Base-by-base conservation (phyloP, 352 stramenopile species). In the Pythium phragmitis region DNA sequence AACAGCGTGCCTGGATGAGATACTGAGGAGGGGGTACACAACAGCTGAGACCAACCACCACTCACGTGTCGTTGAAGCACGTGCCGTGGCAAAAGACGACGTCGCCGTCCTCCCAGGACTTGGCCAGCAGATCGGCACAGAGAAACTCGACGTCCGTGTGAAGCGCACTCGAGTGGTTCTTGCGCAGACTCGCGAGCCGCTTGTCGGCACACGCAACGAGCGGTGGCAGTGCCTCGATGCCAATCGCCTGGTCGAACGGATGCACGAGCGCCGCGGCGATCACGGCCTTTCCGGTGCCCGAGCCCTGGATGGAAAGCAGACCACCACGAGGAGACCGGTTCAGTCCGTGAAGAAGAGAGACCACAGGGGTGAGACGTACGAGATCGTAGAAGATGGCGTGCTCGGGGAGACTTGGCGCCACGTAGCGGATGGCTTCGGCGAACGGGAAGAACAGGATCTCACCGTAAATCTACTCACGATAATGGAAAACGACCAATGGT, bases 381-480 rank as follows among this genome's bases (percentile, higher is more conserved):
- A 95, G 67, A 58, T 95, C 87, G 58, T 94, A 95, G 61, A 95
- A 94, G 56, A 93, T 75, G 11, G 82, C 60, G 56, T 91, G 76
- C 48, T 89, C 78, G 1, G 82, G 83, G 13, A 94, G 72, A 8
- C 64, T 79, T 5, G 83, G 73, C 16, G 79, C 77, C 33, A 93
- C 69, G 61, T 67, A 91, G 30, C 77, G 76, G 33, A 95, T 79
- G 7, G 81, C 77, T 23, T 92, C 78, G 1, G 81, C 87, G 61
- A 95, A 95, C 17, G 84, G 84, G 52, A 95, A 94, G 61, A 95
- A 95, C 33, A 82, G 42, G 50, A 95, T 92, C 63, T 95, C 87
- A 17, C 87, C 87, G 48, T 94, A 95, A 45, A 93, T 80, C 86
- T 95, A 63, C 17, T 36, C 14, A 36, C 23, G 34, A 34, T 36